These are phyloP conservation scores for Zymoseptoria ardabiliae DNA, from an alignment of 2,329 filamentous ascomycete species.

Conservation along the genomic window DNA sequence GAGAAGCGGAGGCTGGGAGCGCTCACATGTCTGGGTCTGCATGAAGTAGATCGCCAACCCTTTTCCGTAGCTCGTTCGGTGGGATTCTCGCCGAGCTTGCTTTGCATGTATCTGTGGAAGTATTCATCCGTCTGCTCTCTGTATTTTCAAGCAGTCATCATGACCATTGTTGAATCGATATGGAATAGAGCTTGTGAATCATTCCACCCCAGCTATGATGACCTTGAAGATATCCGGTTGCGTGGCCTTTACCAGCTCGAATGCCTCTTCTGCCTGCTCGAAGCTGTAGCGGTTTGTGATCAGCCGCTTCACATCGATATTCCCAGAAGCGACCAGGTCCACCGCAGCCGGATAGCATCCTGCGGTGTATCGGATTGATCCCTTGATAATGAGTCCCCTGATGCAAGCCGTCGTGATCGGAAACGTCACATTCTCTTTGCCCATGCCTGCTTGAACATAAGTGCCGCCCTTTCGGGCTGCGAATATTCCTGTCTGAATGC, in stretches of 20 bases:
- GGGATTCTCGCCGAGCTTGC: too few relatives aligned
- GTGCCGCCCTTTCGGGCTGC: conserved; percentile 41
- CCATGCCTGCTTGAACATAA: conserved; percentile 46
- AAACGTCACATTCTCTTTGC: conserved; percentile 43
- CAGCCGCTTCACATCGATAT: conserved; percentile 36
- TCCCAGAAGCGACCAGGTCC: conserved; percentile 44
- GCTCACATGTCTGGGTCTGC: too few relatives aligned
- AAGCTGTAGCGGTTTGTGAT: conserved; percentile 38
- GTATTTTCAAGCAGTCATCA: too few relatives aligned
- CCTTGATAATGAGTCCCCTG: conserved; percentile 42
- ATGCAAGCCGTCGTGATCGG: conserved; percentile 46
- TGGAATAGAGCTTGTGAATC: background rate
- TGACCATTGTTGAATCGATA: too few relatives aligned
- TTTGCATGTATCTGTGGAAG: too few relatives aligned
- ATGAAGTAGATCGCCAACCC: too few relatives aligned
- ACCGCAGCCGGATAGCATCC: conserved; percentile 47
- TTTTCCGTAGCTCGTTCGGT: too few relatives aligned
- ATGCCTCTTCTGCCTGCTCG: conserved; percentile 43
- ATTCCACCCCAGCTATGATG: conserved; percentile 36
- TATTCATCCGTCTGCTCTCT: too few relatives aligned
- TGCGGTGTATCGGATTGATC: conserved; percentile 45
- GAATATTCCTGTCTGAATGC: conserved; percentile 44
- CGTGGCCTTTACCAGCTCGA: conserved; percentile 38
- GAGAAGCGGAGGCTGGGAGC: too few relatives aligned
- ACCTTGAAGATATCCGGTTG: conserved; percentile 37